A percentile compares a stretch with the other conserved stretches of the same genome.
Conservation (phyloP, 2,329 filamentous ascomycete genomes). For the Akanthomyces lecanii region DNA sequence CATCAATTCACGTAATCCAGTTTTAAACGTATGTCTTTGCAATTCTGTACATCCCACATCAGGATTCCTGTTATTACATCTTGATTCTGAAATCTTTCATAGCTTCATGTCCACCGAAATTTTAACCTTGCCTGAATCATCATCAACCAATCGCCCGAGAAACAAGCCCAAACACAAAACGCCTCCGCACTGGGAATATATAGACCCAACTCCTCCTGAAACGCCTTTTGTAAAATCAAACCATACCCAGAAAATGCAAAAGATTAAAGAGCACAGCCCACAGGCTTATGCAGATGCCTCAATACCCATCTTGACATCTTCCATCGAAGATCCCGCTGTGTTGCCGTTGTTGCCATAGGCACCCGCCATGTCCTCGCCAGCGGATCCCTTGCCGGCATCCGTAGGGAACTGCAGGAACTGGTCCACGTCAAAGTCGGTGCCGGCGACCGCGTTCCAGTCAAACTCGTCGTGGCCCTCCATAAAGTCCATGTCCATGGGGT, state of each 20-base stretch:
- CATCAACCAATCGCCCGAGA: not conserved
- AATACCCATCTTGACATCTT: conserved; percentile 16
- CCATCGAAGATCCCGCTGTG: not conserved
- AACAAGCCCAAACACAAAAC: not conserved
- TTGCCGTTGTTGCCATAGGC: conserved; percentile 25
- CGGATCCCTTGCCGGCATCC: conserved; percentile 40
- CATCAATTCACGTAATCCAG: not conserved
- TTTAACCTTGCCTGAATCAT: not conserved
- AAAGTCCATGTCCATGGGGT: conserved; percentile 43
- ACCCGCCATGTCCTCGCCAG: conserved; percentile 35
- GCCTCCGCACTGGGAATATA: not conserved
- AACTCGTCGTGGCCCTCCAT: conserved; percentile 45
- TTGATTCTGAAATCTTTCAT: not conserved
- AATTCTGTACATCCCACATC: not conserved
- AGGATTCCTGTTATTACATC: conserved; percentile 4
- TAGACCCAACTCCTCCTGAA: not conserved
- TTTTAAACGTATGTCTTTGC: not conserved
- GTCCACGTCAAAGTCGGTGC: conserved; percentile 53
- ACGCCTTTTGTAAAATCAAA: not conserved
- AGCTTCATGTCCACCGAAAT: not conserved
- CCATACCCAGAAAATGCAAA: not conserved
- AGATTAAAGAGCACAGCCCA: not conserved
- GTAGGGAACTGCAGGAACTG: conserved; percentile 56
- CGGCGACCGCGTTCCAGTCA: conserved; percentile 50
- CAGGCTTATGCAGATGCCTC: conserved; percentile 11